Evolutionary conservation across 2,329 filamentous ascomycete genomes (phyloP).

Genomic region (Ceratocystis cubensis): DNA sequence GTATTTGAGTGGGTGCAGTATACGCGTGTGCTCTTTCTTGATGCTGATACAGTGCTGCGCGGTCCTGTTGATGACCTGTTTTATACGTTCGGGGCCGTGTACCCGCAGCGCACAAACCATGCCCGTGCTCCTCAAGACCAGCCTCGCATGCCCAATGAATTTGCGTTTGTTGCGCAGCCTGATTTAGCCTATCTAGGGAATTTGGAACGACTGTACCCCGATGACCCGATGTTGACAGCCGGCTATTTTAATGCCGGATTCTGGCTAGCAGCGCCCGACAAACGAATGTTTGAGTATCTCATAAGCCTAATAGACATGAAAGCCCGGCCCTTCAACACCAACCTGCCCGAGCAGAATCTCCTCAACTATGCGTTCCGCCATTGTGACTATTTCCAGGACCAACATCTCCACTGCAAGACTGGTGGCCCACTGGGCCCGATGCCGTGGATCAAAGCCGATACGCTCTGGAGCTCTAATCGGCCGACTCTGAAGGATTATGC

Average conservation of each 20-base stretch:
- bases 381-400: constrained; percentile 20
- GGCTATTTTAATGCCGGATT: constrained; percentile 32
- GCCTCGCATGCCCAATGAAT: constrained; percentile 26
- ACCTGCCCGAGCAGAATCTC: constrained; percentile 33
- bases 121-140: constrained; percentile 26
- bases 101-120: constrained; percentile 22
- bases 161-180: constrained; percentile 28
- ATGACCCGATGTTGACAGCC: constrained; percentile 24
- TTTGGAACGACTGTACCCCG: constrained; percentile 30
- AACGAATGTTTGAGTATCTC: constrained; percentile 30
- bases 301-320: constrained; percentile 26
- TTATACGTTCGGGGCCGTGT: constrained; percentile 25
- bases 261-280: constrained; percentile 31
- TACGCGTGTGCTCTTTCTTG: constrained; percentile 33
- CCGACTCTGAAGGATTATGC: constrained; percentile 15
- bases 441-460: constrained; percentile 17
- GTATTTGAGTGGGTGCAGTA: constrained; percentile 33
- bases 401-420: constrained; percentile 11
- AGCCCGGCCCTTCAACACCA: constrained; percentile 30
- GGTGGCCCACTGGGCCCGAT: constrained; percentile 18
- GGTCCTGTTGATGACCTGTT: constrained; percentile 31
- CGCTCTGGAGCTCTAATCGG: constrained; percentile 20
- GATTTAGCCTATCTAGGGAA: constrained; percentile 28
- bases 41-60: constrained; percentile 32
- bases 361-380: constrained; percentile 34